Evolutionary conservation across 2,329 filamentous ascomycete species (phyloP).

Genomic region (Sphaerulina musiva): DNA sequence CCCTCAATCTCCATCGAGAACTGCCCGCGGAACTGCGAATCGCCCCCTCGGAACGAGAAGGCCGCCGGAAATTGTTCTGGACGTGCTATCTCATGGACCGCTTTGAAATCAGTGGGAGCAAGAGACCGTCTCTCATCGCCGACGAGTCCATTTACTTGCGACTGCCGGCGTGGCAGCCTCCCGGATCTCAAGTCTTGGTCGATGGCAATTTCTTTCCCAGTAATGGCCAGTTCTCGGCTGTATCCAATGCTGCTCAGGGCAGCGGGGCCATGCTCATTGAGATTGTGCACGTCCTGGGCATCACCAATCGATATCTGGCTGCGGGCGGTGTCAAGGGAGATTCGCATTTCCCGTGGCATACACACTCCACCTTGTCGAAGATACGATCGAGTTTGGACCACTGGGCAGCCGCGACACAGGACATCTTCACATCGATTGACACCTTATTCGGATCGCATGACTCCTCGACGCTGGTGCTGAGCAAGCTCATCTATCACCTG

Average conservation of each 20-base stretch:
- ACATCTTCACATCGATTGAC: conserved; percentile 69
- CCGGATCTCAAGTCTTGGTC: conserved; percentile 53
- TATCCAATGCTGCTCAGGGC: conserved; percentile 62
- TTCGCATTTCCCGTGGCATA: conserved; percentile 86
- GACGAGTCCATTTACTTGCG: conserved; percentile 71
- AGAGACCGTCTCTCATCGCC: conserved; percentile 69
- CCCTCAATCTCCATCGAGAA: conserved; percentile 74
- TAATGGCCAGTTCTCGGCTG: conserved; percentile 41
- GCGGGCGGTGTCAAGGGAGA: conserved; percentile 82
- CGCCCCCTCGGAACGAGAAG: conserved; percentile 64
- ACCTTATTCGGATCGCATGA: conserved; percentile 70
- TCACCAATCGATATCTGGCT: conserved; percentile 76
- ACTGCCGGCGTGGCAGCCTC: conserved; percentile 66
- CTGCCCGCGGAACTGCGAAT: conserved; percentile 57
- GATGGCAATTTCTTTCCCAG: conserved; percentile 81
- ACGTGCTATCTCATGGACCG: conserved; percentile 79
- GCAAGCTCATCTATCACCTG: conserved; percentile 80
- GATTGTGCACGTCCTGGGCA: conserved; percentile 73
- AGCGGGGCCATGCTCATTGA: conserved; percentile 77
- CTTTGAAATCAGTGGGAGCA: conserved; percentile 75
- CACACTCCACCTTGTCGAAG: conserved; percentile 75
- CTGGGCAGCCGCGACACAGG: conserved; percentile 76
- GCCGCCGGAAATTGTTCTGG: conserved; percentile 77
- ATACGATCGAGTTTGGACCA: conserved; percentile 78
- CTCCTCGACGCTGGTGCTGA: conserved; percentile 70